Evolutionary conservation across 1,284 basidiomycete genomes (phyloP).

Genomic region (Moesziomyces aphidis): DNA sequence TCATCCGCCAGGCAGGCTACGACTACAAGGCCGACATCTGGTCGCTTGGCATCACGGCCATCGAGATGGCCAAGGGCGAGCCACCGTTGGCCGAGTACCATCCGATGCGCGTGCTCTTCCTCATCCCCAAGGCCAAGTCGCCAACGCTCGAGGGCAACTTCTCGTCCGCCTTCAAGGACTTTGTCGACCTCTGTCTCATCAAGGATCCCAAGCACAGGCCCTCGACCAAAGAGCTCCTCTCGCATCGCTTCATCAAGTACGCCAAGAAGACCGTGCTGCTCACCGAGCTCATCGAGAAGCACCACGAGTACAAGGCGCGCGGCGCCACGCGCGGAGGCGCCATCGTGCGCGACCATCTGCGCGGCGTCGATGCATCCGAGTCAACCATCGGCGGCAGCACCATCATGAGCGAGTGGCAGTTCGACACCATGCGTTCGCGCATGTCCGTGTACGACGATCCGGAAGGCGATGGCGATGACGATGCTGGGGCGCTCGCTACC

Average conservation of each 20-base stretch:
- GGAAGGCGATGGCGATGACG: slow-evolving; percentile 72
- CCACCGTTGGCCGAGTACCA: slow-evolving; percentile 71
- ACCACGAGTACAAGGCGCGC: slow-evolving; percentile 65
- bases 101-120: slow-evolving; percentile 70
- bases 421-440: slow-evolving; percentile 81
- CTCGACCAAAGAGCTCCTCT: slow-evolving; percentile 87
- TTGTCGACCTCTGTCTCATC: slow-evolving; percentile 88
- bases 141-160: slow-evolving; percentile 89
- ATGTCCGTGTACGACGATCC: slow-evolving; percentile 72
- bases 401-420: slow-evolving; percentile 91
- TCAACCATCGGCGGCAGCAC: slow-evolving; percentile 70
- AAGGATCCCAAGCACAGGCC: slow-evolving; percentile 92
- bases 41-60: slow-evolving; percentile 70
- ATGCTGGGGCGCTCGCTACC: slow-evolving; percentile 44
- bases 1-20: slow-evolving; percentile 91
- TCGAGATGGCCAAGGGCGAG: slow-evolving; percentile 70
- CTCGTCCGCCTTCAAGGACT: slow-evolving; percentile 88
- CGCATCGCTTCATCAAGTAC: slow-evolving; percentile 88
- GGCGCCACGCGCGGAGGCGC: slow-evolving; percentile 51
- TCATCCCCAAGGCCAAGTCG: slow-evolving; percentile 77
- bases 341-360: slow-evolving; percentile 51
- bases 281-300: slow-evolving; percentile 81
- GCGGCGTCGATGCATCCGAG: slow-evolving; percentile 37
- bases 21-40: slow-evolving; percentile 70
- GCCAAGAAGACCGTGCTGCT: slow-evolving; percentile 83